phyloP scores from a whole-genome alignment of 2,329 filamentous ascomycete genomes.

The Calonectria leucothoes region DNA sequence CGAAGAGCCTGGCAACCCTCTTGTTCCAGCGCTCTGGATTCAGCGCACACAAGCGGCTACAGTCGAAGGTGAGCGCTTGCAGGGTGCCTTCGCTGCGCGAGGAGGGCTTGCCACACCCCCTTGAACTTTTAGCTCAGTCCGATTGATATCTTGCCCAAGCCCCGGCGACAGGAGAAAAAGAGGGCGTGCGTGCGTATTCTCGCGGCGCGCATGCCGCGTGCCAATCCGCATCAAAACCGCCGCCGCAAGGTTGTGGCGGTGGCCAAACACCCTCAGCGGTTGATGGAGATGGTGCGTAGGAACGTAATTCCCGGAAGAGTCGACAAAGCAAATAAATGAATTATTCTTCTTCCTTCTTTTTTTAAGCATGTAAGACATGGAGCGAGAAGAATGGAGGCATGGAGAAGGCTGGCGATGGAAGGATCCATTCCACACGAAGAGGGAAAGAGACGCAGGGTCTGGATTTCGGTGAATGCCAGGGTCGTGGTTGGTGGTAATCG shows the following conservation, averaged over 20 bases:
- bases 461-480: conserved; percentile 13
- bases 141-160: conserved; percentile 10
- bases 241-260: neutral
- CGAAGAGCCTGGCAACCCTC: conserved; percentile 23
- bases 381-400: neutral
- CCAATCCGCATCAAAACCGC: neutral
- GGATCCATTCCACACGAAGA: neutral
- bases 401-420: neutral
- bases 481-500: conserved; percentile 1
- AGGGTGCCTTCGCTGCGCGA: neutral
- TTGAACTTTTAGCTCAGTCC: conserved; percentile 1
- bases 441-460: neutral
- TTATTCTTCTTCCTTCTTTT: neutral
- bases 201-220: neutral
- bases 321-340: neutral
- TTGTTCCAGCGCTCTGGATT: conserved; percentile 33
- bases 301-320: neutral
- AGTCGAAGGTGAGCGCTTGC: conserved; percentile 7
- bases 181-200: conserved; percentile 2
- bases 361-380: neutral
- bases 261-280: neutral
- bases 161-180: neutral
- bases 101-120: conserved; percentile 10
- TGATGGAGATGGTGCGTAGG: neutral
- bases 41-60: conserved; percentile 16